Percentiles rank a stretch among this genome's conserved stretches.
Evolutionary conservation across 257 asterid species (phyloP).

Genomic region (Solanum clarkiae): DNA sequence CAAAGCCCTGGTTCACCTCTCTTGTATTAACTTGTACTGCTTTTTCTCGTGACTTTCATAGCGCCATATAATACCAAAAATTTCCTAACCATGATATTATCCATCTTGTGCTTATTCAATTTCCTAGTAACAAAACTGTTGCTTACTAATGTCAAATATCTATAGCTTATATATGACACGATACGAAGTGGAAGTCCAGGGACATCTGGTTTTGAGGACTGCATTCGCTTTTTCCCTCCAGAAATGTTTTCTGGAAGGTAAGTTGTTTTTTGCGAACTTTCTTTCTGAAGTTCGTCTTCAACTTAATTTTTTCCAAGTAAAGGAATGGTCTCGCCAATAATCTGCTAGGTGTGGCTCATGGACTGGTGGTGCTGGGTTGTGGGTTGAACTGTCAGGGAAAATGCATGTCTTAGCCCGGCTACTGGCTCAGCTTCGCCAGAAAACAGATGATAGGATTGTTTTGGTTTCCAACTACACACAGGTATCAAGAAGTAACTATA

Average conservation of each 20-base stretch:
- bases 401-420: constrained; percentile 92
- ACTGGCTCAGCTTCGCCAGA: constrained; percentile 81
- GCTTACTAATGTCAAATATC: background rate
- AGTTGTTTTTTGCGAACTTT: background rate
- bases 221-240: constrained; percentile 81
- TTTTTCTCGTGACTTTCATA: background rate
- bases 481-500: constrained; percentile 24
- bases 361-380: constrained; percentile 93
- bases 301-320: background rate
- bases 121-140: background rate
- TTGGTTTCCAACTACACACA: constrained; percentile 96
- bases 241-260: constrained; percentile 92
- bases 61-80: background rate
- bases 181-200: constrained; percentile 84
- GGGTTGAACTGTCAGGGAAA: constrained; percentile 99
- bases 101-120: background rate
- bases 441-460: constrained; percentile 89
- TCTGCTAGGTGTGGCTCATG: constrained; percentile 80
- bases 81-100: background rate
- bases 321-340: background rate
- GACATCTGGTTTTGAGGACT: constrained; percentile 75
- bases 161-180: constrained; percentile 86
- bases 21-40: background rate
- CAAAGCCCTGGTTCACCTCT: background rate
- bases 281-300: background rate